Evolutionary conservation across 1,139 yeast genomes (phyloP).

Genomic region (Magnusiomyces paraingens): DNA sequence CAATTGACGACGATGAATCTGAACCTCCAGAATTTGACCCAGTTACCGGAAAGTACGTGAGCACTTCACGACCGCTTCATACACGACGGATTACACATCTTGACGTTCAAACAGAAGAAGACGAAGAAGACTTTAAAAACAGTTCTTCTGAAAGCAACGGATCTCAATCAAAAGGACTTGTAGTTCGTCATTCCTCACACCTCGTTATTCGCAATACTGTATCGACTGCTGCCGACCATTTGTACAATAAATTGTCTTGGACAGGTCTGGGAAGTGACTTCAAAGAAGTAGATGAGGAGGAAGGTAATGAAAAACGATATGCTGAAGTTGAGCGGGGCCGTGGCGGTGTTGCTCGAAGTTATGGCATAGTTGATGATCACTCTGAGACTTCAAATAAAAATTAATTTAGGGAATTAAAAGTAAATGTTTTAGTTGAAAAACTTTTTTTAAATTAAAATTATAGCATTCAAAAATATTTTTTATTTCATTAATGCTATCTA

Average conservation of each 20-base stretch:
- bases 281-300: constrained; percentile 28
- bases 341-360: constrained; percentile 85
- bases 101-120: constrained; percentile 42
- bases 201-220: constrained; percentile 69
- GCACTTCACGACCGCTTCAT: constrained; percentile 69
- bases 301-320: constrained; percentile 39
- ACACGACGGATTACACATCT: constrained; percentile 47
- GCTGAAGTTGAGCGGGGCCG: constrained; percentile 73
- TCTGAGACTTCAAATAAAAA: no score
- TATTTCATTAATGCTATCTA: no score
- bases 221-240: constrained; percentile 77
- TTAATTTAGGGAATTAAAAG: no score
- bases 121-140: constrained; percentile 15
- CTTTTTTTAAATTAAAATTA: no score
- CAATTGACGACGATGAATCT: constrained; percentile 38
- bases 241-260: constrained; percentile 70
- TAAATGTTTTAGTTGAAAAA: no score
- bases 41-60: constrained; percentile 71
- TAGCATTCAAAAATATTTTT: no score
- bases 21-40: constrained; percentile 83
- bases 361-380: constrained; percentile 35
- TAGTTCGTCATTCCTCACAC: constrained; percentile 52
- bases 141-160: constrained; percentile 21
- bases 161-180: constrained; percentile 39
- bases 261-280: constrained; percentile 88